These are phyloP conservation scores for Vaccinium myrtillus DNA, from an alignment of 148 eudicot species.

Conservation along the genomic window DNA sequence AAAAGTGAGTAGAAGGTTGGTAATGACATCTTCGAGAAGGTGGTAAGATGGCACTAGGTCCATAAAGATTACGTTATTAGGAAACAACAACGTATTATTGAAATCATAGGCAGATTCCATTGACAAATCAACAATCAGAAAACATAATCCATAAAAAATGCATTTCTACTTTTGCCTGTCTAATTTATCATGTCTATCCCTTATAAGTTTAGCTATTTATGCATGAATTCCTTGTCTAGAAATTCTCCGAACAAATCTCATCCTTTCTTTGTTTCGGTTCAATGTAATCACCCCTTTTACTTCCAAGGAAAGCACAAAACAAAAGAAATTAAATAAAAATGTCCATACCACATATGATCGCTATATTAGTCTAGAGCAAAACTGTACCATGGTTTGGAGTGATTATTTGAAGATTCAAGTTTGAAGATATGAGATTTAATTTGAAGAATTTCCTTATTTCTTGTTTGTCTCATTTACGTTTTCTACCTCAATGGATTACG, in stretches of 20 bases:
- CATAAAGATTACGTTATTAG: slow-evolving; percentile 1
- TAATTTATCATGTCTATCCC: not conserved
- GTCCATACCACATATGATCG: not conserved
- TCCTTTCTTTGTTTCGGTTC: too few relatives aligned
- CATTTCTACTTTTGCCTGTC: not conserved
- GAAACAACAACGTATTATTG: not conserved
- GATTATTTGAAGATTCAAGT: not conserved
- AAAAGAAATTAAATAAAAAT: not conserved
- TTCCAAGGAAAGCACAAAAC: not conserved
- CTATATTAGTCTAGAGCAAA: not conserved
- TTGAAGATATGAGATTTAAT: not conserved
- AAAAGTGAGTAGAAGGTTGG: not conserved
- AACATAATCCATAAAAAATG: not conserved
- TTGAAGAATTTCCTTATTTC: not conserved
- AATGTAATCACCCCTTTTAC: not conserved
- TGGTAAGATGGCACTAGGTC: not conserved
- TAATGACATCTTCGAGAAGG: not conserved
- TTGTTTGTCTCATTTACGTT: not conserved
- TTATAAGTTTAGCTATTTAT: not conserved
- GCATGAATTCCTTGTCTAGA: not conserved
- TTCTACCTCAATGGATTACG: not conserved
- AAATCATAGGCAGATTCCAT: not conserved
- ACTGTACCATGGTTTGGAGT: not conserved
- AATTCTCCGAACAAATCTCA: too few relatives aligned
- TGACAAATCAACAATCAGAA: not conserved